Evolutionary conservation across 164 flowering plant species (phyloP).

Genomic region (Stephania yunnanensis): DNA sequence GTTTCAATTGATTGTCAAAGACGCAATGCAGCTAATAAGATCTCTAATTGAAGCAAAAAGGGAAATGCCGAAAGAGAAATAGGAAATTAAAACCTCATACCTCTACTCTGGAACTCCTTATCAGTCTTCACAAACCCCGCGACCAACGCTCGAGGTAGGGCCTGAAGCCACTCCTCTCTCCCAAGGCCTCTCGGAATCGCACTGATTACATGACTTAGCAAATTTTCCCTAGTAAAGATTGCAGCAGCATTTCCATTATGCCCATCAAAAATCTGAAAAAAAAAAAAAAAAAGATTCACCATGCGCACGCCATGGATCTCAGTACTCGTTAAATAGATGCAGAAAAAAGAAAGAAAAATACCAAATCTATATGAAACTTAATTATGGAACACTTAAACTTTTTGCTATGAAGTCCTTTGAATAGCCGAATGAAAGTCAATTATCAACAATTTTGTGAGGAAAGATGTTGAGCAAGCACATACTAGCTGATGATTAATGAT

Average conservation of each 20-base stretch:
- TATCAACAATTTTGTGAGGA: no score
- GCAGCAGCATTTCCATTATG: slow-evolving; percentile 94
- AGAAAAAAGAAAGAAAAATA: not conserved
- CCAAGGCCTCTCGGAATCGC: slow-evolving; percentile 78
- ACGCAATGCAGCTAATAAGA: not conserved
- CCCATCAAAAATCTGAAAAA: slow-evolving; percentile 77
- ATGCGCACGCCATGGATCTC: slow-evolving; percentile 9
- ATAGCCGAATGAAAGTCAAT: no score
- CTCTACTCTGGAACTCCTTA: slow-evolving; percentile 80
- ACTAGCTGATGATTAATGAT: no score
- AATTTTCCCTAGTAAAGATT: slow-evolving; percentile 57
- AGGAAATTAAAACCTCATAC: slow-evolving; percentile 24
- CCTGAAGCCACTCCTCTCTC: slow-evolving; percentile 88
- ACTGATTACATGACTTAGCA: slow-evolving; percentile 63
- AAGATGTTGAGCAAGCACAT: no score
- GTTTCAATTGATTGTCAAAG: not conserved
- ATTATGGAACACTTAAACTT: not conserved
- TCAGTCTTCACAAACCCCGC: slow-evolving; percentile 92
- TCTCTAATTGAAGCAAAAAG: not conserved
- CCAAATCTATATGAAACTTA: not conserved
- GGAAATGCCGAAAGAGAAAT: not conserved
- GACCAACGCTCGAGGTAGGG: slow-evolving; percentile 83
- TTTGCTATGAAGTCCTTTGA: not conserved
- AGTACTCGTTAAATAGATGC: not conserved
- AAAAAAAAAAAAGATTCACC: not conserved